phyloP scores from a whole-genome alignment of 202 grass and related monocot species.

The Dendrocalamus latiflorus region DNA sequence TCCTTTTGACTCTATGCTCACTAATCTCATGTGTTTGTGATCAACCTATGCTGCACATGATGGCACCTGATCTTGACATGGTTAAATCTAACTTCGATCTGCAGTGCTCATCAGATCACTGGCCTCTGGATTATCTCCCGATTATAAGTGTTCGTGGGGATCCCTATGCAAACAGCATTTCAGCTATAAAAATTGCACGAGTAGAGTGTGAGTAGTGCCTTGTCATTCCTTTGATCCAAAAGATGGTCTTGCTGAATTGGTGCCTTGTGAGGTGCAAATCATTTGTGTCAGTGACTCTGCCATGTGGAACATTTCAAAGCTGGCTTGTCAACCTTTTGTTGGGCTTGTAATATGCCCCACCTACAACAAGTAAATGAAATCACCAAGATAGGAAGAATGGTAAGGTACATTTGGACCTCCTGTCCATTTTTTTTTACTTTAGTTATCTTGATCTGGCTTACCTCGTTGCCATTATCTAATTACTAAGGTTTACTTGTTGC shows the following conservation, averaged over 20 bases:
- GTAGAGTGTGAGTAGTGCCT: neutral
- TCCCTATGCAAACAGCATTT: constrained; percentile 9
- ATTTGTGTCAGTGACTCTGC: constrained; percentile 2
- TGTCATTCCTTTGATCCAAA: constrained; percentile 25
- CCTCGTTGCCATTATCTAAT: neutral
- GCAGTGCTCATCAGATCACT: neutral
- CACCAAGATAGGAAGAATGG: neutral
- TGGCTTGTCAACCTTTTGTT: no score
- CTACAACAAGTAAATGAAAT: neutral
- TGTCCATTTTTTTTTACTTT: neutral
- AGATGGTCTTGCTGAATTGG: constrained; percentile 19
- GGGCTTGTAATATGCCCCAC: neutral
- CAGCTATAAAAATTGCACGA: constrained; percentile 5
- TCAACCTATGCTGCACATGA: neutral
- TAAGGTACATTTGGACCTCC: neutral
- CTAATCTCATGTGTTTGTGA: neutral
- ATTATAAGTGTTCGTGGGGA: constrained; percentile 1
- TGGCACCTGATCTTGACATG: neutral
- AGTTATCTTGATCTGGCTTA: neutral
- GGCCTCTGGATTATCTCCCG: neutral
- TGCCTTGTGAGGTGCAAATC: constrained; percentile 20
- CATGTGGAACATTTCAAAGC: neutral
- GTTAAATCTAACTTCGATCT: neutral
- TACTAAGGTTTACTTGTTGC: neutral
- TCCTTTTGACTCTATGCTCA: neutral